Evolutionary conservation across 169 alveolate species (phyloP), one percentile per base, ranked within the genome.

Genomic region (Eimeria nieschulzi): DNA sequence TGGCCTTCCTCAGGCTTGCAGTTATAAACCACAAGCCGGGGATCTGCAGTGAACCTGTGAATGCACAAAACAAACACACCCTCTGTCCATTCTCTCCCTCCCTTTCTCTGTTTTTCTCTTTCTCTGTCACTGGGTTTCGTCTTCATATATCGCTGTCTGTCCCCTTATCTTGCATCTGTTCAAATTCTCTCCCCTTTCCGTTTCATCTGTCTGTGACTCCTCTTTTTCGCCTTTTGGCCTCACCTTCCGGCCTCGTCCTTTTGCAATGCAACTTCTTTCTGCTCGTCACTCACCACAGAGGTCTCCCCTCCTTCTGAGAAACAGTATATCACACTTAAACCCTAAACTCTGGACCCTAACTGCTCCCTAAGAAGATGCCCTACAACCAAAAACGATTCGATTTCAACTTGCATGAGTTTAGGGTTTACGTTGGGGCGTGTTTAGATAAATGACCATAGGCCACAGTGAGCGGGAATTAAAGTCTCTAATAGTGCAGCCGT

Each of bases 401-500:
- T 33, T 3, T 33, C 46, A 3, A 33, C 46, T n/a, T 59, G 68
- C 68, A 15, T 59, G n/a, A 9, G 76, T 26, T 19, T n/a, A 21
- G 13, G 39, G 25, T 86, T 91, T 54, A 82, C 94, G 82, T 12
- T 59, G 79, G 19, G 84, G 87, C 12, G 84, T 78, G 80, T 95
- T 95, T 55, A 95, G 70, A 56, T 93, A 95, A 39, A 95, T 51
- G 23, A 94, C 66, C 61, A 92, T 53, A 10, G 96, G 92, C 94
- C 94, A 95, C 72, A 95, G 92, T 1, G 96, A 90, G 66, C 96
- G 95, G 51, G 88, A 84, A 75, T 95, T 95, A 92, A 92, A 84
- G 70, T 95, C 96, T 56, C 86, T 51, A 15, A 92, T 90, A 5
- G 94, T 93, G 61, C 95, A 92, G 64, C 96, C 94, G 39, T 95